These are phyloP conservation scores for Ganoderma multipileum DNA, from an alignment of 1,284 basidiomycete genomes.

Conservation along the genomic window DNA sequence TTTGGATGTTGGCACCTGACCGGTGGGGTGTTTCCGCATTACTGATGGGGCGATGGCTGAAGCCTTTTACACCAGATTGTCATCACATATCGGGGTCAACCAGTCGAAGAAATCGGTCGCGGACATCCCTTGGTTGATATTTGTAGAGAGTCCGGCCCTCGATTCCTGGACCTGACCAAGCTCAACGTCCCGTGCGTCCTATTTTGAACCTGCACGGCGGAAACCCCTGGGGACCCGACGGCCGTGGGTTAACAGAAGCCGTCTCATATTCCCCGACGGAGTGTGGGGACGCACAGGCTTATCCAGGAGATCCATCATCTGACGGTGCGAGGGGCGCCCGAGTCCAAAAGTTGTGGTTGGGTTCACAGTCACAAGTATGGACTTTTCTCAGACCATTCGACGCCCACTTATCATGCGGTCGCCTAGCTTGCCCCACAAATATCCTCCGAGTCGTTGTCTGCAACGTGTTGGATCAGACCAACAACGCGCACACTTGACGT, in stretches of 20 bases:
- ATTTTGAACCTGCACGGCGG: background rate
- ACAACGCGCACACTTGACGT: background rate
- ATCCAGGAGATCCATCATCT: conserved; percentile 2
- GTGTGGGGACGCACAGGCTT: background rate
- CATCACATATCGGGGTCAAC: background rate
- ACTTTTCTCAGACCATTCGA: background rate
- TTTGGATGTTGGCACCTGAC: background rate
- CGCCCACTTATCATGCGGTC: background rate
- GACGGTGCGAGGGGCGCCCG: background rate
- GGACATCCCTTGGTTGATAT: background rate
- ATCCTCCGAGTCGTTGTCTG: background rate
- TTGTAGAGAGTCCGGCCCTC: background rate
- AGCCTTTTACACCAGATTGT: background rate
- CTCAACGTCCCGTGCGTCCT: background rate
- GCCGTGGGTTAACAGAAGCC: conserved; percentile 1
- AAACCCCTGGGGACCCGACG: background rate
- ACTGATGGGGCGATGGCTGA: background rate
- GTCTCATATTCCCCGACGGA: background rate
- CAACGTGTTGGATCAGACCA: background rate
- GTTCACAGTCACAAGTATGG: background rate
- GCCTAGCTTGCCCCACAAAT: background rate
- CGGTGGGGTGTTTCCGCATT: background rate
- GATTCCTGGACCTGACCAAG: background rate
- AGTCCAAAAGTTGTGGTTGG: background rate
- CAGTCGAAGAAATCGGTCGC: background rate